Base-by-base conservation (phyloP, 768 basidiomycete species). In the Hericium rajendrae region DNA sequence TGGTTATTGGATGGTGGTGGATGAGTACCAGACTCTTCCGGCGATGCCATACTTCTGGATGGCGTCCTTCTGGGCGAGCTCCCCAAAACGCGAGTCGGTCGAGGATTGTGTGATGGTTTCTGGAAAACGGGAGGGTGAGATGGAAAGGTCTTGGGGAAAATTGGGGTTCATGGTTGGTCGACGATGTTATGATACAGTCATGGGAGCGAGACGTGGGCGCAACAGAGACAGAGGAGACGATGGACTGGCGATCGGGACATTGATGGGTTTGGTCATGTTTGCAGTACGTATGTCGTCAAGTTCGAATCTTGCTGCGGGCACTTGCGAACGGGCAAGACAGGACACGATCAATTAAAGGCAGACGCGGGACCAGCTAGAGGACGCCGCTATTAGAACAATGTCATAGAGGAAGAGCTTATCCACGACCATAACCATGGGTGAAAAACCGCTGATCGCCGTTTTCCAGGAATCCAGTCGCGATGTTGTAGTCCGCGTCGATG, bases 41-140 rank as follows among this genome's bases (percentile, higher is more conserved):
- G 90, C 91, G 56, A 94, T 93, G 4, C 91, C 90, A 66, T 86
- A 91, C 62, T 73, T 73, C 15, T 74, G 70, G 55, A 93, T 93
- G 5, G 86, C 81, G 15, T 74, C 68, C 57, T 72, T 72, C 68
- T 88, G 87, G 48, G 70, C 72, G 50, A 61, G 63, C 20, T 60
- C 58, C 26, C 70, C 67, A 38, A 78, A 74, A 0, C 53, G 57
- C 24, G 37, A 3, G 41, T 38, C 48, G 18, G 32, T 32, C 20
- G 38, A 32, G 20, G 32, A 26, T 4, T 15, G 16, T 13, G 38
- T 13, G n/a, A n/a, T 18, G 38, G 10, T 40, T 4, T 2, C 9
- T 4, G 62, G 55, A 28, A 32, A 26, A 12, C 51, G 53, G 10
- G 55, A 56, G 12, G 61, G 62, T 38, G 15, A 48, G 38, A 62